These are phyloP conservation scores for Diaporthe citriasiana DNA, from an alignment of 2,329 filamentous ascomycete species.

Conservation along the genomic window DNA sequence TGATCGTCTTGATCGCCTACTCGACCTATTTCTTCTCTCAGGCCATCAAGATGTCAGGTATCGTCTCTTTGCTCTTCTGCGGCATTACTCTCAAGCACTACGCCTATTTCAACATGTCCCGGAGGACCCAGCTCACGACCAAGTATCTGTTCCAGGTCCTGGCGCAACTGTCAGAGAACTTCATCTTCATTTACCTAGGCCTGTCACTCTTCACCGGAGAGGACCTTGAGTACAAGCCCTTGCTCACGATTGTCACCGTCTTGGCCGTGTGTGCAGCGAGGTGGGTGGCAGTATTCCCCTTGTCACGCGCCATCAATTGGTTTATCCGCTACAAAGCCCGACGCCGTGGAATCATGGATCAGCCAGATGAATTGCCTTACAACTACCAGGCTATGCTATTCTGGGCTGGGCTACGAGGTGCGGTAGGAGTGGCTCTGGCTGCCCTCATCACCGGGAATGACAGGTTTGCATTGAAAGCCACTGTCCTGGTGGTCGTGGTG, in stretches of 20 bases:
- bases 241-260: constrained; percentile 94
- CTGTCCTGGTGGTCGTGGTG: constrained; percentile 97
- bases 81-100: constrained; percentile 99
- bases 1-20: constrained; percentile 94
- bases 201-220: constrained; percentile 94
- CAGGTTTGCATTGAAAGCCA: constrained; percentile 86
- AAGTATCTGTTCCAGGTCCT: constrained; percentile 98
- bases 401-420: constrained; percentile 95
- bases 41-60: constrained; percentile 94
- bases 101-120: constrained; percentile 99
- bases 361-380: constrained; percentile 89
- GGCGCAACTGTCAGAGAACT: constrained; percentile 96
- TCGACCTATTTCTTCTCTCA: constrained; percentile 99
- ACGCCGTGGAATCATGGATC: constrained; percentile 77
- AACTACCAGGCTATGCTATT: constrained; percentile 99
- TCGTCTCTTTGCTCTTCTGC: constrained; percentile 96
- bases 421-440: constrained; percentile 94
- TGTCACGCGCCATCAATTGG: constrained; percentile 92
- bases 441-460: constrained; percentile 89
- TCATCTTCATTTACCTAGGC: constrained; percentile 99
- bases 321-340: constrained; percentile 89
- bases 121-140: constrained; percentile 95
- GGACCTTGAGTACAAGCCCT: constrained; percentile 89
- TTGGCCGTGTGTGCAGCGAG: constrained; percentile 92
- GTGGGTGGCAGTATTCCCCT: constrained; percentile 94